phyloP scores from a whole-genome alignment of 2,329 filamentous ascomycete genomes.

The Leptographium lundbergii region DNA sequence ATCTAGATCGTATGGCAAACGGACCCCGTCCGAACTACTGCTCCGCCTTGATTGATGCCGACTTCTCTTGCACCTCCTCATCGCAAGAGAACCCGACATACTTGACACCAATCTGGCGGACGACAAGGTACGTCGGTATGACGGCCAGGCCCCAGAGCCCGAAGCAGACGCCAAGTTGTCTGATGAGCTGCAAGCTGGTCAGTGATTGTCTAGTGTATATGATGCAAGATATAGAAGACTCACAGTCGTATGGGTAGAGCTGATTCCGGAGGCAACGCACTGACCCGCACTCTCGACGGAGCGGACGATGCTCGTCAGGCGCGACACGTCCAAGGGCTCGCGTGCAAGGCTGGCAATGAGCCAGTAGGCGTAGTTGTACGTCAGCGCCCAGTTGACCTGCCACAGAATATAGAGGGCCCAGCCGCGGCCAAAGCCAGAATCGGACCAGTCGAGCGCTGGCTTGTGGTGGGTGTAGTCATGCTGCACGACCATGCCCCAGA shows the following conservation, averaged over 20 bases:
- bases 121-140: background rate
- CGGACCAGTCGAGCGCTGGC: too few relatives aligned
- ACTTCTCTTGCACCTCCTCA: background rate
- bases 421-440: too few relatives aligned
- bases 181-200: background rate
- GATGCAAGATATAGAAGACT: too few relatives aligned
- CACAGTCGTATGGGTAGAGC: background rate
- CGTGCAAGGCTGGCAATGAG: too few relatives aligned
- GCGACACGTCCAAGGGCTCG: background rate
- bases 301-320: background rate
- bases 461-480: too few relatives aligned
- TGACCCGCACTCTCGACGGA: background rate
- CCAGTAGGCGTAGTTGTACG: too few relatives aligned
- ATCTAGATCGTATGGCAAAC: background rate
- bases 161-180: background rate
- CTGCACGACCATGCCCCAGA: too few relatives aligned
- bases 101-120: background rate
- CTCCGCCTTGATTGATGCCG: background rate
- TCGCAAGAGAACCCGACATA: background rate
- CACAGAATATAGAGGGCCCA: conserved; percentile 2
- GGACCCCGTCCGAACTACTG: background rate
- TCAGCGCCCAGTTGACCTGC: too few relatives aligned
- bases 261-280: background rate
- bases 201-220: too few relatives aligned
- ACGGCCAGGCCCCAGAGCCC: background rate